A percentile compares a stretch with the other conserved stretches of the same genome.
phyloP scores from a whole-genome alignment of 2,329 filamentous ascomycete genomes.

The Stemphylium beticola region DNA sequence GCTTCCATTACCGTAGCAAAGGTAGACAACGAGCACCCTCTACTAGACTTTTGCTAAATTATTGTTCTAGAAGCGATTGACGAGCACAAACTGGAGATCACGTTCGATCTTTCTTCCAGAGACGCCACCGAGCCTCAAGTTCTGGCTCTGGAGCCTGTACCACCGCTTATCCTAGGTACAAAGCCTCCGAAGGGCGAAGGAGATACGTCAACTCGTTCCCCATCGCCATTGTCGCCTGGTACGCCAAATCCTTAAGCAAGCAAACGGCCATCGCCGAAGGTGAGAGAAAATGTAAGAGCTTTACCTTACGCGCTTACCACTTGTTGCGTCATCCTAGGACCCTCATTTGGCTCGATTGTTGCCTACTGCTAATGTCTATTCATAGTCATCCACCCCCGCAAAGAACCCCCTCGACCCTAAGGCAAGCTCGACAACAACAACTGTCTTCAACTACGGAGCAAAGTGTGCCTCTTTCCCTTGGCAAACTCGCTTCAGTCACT shows the following conservation, averaged over 20 bases:
- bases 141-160: conserved; percentile 26
- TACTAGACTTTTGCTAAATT: not conserved
- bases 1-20: conserved; percentile 51
- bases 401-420: not conserved
- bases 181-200: conserved; percentile 19
- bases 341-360: too few species aligned
- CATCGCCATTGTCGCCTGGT: conserved; percentile 14
- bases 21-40: conserved; percentile 9
- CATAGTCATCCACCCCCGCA: not conserved
- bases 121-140: conserved; percentile 7
- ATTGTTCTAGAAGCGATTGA: conserved; percentile 24
- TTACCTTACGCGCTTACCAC: too few species aligned
- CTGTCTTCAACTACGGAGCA: not conserved
- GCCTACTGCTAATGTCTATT: not conserved
- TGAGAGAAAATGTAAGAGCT: conserved; percentile 9
- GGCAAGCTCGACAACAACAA: not conserved
- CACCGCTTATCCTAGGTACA: conserved; percentile 8
- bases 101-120: conserved; percentile 16
- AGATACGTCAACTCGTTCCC: conserved; percentile 16
- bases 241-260: conserved; percentile 12
- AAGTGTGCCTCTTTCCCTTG: too few species aligned
- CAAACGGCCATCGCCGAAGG: conserved; percentile 2
- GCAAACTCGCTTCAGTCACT: too few species aligned
- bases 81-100: conserved; percentile 9
- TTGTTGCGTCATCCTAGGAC: too few species aligned